Conservation (phyloP, 148 eudicot species). For the Silene conica region DNA sequence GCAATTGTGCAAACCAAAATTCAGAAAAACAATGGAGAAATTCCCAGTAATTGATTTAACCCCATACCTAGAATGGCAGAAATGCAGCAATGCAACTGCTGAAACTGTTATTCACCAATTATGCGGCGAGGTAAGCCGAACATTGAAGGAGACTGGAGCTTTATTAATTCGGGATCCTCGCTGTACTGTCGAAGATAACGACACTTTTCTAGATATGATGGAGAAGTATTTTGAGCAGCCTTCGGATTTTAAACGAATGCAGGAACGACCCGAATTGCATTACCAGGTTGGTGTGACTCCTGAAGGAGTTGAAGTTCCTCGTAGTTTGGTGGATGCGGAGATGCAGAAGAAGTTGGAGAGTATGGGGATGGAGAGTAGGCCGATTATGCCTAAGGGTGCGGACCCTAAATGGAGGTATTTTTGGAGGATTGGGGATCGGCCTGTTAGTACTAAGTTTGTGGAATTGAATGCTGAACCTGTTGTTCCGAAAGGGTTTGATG, state of each 20-base stretch:
- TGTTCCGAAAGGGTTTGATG: conserved; percentile 82
- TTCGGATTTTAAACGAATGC: conserved; percentile 53
- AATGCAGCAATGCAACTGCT: neutral
- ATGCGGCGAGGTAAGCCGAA: conserved; percentile 69
- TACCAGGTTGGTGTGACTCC: conserved; percentile 99
- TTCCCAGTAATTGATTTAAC: conserved; percentile 76
- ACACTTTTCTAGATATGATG: conserved; percentile 92
- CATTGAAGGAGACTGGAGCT: conserved; percentile 80
- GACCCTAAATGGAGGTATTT: conserved; percentile 98
- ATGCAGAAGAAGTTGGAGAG: conserved; percentile 62
- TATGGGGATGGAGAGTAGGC: conserved; percentile 61
- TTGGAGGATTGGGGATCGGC: conserved; percentile 98
- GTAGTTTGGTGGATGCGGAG: conserved; percentile 84
- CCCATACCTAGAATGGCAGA: conserved; percentile 37
- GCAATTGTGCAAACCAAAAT: neutral
- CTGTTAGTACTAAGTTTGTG: conserved; percentile 65
- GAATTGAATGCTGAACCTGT: conserved; percentile 96
- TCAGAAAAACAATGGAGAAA: conserved; percentile 44
- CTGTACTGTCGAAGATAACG: conserved; percentile 70
- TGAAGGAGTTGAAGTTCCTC: conserved; percentile 97
- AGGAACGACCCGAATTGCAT: conserved; percentile 85
- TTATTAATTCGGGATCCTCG: conserved; percentile 77
- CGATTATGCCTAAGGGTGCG: conserved; percentile 75
- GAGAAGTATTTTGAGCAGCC: conserved; percentile 74
- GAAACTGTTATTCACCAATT: conserved; percentile 29